Evolutionary conservation across 768 basidiomycete species (phyloP).

Genomic region (Hericium alpestre): DNA sequence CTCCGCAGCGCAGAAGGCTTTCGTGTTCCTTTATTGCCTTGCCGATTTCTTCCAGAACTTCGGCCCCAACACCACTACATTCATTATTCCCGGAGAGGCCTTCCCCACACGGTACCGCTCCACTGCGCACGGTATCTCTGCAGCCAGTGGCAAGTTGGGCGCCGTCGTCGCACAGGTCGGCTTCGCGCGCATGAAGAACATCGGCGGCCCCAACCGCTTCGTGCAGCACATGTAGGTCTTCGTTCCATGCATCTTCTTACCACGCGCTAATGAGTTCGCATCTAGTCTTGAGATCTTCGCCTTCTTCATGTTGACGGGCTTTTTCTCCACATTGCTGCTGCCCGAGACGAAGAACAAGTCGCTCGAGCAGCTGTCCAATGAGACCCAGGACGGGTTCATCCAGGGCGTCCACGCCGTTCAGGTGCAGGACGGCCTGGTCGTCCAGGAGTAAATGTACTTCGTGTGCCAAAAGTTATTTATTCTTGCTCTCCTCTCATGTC

Average conservation of each 20-base stretch:
- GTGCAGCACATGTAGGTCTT: constrained; percentile 56
- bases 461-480: neutral
- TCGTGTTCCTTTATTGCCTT: constrained; percentile 80
- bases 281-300: constrained; percentile 68
- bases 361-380: constrained; percentile 67
- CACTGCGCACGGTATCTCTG: constrained; percentile 76
- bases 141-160: constrained; percentile 74
- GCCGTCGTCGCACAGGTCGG: constrained; percentile 76
- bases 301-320: constrained; percentile 77
- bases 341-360: constrained; percentile 65
- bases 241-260: neutral
- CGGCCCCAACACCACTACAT: constrained; percentile 73
- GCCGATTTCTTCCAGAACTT: constrained; percentile 89
- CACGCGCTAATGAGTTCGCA: neutral
- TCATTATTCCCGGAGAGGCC: constrained; percentile 70
- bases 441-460: neutral
- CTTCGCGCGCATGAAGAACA: constrained; percentile 58
- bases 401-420: constrained; percentile 6
- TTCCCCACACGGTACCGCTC: constrained; percentile 88
- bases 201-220: constrained; percentile 51
- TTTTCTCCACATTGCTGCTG: constrained; percentile 69
- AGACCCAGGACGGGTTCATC: constrained; percentile 56
- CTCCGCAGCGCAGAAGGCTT: constrained; percentile 35
- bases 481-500: neutral
- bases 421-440: neutral